phyloP scores from a whole-genome alignment of 2,329 filamentous ascomycete species.

The Rugonectria rugulosa region DNA sequence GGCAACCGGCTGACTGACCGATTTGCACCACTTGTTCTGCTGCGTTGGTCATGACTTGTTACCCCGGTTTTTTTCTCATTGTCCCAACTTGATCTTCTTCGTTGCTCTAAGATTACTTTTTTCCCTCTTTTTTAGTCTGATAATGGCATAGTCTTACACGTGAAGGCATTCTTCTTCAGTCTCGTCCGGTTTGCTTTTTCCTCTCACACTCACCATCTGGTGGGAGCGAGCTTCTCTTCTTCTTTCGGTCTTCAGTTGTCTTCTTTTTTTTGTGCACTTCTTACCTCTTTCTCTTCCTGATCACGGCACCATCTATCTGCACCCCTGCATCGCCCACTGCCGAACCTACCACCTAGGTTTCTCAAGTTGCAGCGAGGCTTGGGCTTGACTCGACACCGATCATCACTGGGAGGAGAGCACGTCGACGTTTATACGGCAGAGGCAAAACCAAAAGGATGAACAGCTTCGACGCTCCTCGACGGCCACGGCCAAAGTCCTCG shows the following conservation, averaged over 20 bases:
- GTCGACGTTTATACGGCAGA: too few relatives aligned
- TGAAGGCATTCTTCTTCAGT: conserved; percentile 24
- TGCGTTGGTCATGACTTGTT: conserved; percentile 25
- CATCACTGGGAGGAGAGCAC: too few relatives aligned
- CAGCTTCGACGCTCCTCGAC: conserved; percentile 35
- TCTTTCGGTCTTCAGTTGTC: background rate
- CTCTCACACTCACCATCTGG: conserved; percentile 20
- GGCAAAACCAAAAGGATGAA: conserved; percentile 8
- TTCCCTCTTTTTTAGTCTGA: conserved; percentile 24
- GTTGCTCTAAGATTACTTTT: too few relatives aligned
- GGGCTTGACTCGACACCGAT: conserved; percentile 10
- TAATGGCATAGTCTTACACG: conserved; percentile 35
- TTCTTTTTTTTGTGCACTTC: conserved; percentile 5
- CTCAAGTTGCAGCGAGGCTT: conserved; percentile 14
- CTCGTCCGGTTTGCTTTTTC: conserved; percentile 22
- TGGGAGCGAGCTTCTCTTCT: conserved; percentile 19
- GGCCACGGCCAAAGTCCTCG: conserved; percentile 57
- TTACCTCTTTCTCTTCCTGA: background rate
- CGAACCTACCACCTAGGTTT: conserved; percentile 9
- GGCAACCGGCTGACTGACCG: conserved; percentile 34
- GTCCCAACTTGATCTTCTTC: too few relatives aligned
- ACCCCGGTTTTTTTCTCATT: conserved; percentile 29
- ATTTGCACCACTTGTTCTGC: conserved; percentile 21
- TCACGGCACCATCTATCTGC: background rate
- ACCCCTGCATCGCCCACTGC: background rate